Evolutionary conservation across 345 rosid genomes (phyloP), one percentile per base, ranked within the genome.

Genomic region (Nephelium lappaceum): DNA sequence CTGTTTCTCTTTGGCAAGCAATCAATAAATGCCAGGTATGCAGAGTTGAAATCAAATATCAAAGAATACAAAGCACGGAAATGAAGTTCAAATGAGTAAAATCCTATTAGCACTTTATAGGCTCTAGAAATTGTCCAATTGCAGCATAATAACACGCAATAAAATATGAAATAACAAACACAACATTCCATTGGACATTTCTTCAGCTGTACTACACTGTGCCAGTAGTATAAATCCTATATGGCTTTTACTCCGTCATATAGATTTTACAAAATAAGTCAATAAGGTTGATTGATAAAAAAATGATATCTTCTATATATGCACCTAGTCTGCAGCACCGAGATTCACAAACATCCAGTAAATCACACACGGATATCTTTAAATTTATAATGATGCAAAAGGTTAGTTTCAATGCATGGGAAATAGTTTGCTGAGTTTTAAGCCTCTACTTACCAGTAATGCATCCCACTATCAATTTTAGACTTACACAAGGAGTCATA

Each of bases 71-170:
- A 72, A 62, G 11, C 25, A 62, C 57, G 53, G 21, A 57, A 41
- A 61, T 42, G 12, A 60, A 73, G 38, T n/a, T 58, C 53, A 61
- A 43, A 68, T 47, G n/a, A 68, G 71, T 25, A 68, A 31, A 51
- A 21, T 39, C 45, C 31, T 42, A 67, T 31, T 21, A 65, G 21
- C 58, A 73, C 55, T 57, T 36, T 2, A 38, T 11, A 67, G 51
- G 45, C 23, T 55, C 47, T 79, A 41, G 19, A 67, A 25, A 53
- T 55, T 51, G 15, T 42, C 19, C n/a, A 31, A 11, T 53, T 39
- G 66, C 69, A 18, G 72, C 67, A 27, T 23, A 71, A 69, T 45
- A 45, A 45, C 51, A 45, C 2, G 51, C n/a, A 19, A 45, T 19
- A 43, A 12, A 5, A 49, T 47, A 31, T 3, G 38, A 49, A 15